Evolutionary conservation across 345 rosid species (phyloP), one percentile per base, ranked within the genome.

Genomic region (Populus nigra): DNA sequence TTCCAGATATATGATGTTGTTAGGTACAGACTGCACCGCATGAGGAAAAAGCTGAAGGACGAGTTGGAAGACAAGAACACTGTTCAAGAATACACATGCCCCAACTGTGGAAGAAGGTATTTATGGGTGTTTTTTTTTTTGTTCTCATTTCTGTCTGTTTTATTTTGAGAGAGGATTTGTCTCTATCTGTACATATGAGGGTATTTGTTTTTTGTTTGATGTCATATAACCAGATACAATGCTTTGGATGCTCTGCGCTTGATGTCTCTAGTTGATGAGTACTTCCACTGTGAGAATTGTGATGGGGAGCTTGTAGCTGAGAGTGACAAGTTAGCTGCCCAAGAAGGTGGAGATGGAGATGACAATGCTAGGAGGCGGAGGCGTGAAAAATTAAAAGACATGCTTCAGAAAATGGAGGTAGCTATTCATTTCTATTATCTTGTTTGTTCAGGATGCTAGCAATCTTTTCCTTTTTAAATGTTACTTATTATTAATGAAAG

Each of bases 301-400:
- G 88, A 96, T 77, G 92, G 92, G 78, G 96, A 89, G 77, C 95
- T 96, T 81, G 93, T 91, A 79, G 95, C 92, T 55, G 97, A 96
- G 88, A 89, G 92, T 76, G 92, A 93, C 88, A 93, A 92, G 83
- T 80, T 93, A 79, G 91, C 90, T 59, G 88, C 89, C 39, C 92
- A 92, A 84, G 99, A 92, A 76, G 94, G 81, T 17, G 93, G 90
- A 77, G 99, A 93, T 84, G 97, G 96, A 80, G 97, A 87, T 86
- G 99, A 93, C 77, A 90, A 90, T 88, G 96, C 90, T 76, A 88
- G 91, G 84, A 90, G 93, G 81, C 85, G 93, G 17, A 90, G 90
- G 53, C 93, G 88, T 73, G 97, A 93, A 81, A 92, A 93, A 66
- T 82, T 93, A 39, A 92, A 88, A 80, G 90, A 88, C 70, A 77